Evolutionary conservation across 805 yeast species (phyloP).

Genomic region (Metschnikowia continentalis): DNA sequence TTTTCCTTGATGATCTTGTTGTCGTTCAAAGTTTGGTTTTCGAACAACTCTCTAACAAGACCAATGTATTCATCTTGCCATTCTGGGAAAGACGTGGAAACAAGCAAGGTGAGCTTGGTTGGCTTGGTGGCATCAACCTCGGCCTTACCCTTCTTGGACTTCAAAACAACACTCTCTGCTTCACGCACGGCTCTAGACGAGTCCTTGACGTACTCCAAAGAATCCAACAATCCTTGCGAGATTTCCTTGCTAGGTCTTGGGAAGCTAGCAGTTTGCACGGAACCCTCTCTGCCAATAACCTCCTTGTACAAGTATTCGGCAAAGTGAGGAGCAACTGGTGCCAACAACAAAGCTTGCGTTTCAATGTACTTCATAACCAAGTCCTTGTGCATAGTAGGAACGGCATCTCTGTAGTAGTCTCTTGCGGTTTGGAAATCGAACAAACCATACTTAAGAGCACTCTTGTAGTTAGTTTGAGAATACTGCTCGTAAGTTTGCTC

Average conservation of each 20-base stretch:
- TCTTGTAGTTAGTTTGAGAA: constrained; percentile 71
- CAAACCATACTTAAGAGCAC: constrained; percentile 84
- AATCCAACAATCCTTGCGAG: constrained; percentile 55
- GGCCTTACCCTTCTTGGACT: constrained; percentile 77
- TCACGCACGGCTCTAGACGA: constrained; percentile 85
- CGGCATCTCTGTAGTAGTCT: constrained; percentile 90
- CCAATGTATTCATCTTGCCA: constrained; percentile 60
- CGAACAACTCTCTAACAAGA: constrained; percentile 73
- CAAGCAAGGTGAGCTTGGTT: constrained; percentile 63
- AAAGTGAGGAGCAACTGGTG: constrained; percentile 96
- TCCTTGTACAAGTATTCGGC: constrained; percentile 88
- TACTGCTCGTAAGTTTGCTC: constrained; percentile 71
- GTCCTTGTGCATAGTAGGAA: constrained; percentile 72
- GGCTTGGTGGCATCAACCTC: constrained; percentile 76
- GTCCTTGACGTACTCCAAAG: constrained; percentile 75
- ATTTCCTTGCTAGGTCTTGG: constrained; percentile 72
- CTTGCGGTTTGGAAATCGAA: constrained; percentile 94
- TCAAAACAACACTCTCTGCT: constrained; percentile 79
- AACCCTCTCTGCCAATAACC: constrained; percentile 56
- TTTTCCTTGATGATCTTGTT: constrained; percentile 58
- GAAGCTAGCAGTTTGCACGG: constrained; percentile 74
- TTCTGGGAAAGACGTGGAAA: constrained; percentile 75
- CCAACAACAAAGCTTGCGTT: constrained; percentile 74
- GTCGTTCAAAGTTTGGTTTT: constrained; percentile 58
- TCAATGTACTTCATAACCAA: constrained; percentile 80